phyloP scores from a whole-genome alignment of 768 basidiomycete genomes.

The Collybia sp. region DNA sequence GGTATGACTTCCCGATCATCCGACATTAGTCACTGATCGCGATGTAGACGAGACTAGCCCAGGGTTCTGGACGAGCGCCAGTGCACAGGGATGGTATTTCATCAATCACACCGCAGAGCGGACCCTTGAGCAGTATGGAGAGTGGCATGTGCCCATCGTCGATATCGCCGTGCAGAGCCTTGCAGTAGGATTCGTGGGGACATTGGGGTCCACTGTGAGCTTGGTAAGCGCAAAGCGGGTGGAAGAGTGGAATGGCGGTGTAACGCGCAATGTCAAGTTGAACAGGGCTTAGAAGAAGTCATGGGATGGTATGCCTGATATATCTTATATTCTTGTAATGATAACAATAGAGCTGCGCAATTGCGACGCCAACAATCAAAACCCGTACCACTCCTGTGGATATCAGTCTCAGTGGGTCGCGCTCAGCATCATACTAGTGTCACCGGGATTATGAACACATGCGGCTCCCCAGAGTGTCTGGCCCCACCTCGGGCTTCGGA shows the following conservation, averaged over 20 bases:
- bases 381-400: no score
- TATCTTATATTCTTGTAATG: no score
- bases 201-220: conserved; percentile 50
- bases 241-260: conserved; percentile 51
- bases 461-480: no score
- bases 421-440: no score
- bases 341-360: no score
- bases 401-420: no score
- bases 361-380: no score
- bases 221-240: conserved; percentile 47
- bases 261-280: conserved; percentile 18
- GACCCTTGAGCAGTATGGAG: conserved; percentile 30
- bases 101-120: conserved; percentile 31
- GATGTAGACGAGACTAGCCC: conserved; percentile 39
- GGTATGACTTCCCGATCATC: conserved; percentile 12
- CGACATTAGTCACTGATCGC: no score
- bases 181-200: conserved; percentile 55
- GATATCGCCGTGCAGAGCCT: conserved; percentile 54
- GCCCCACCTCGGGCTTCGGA: no score
- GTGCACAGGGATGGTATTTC: conserved; percentile 35
- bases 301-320: no score
- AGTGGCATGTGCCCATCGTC: conserved; percentile 46
- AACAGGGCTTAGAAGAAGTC: no score
- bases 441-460: no score
- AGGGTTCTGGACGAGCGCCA: conserved; percentile 35